Percentiles rank a stretch among this genome's conserved stretches.
Evolutionary conservation across 2,329 filamentous ascomycete species (phyloP).

Genomic region (Neonectria neomacrospora): DNA sequence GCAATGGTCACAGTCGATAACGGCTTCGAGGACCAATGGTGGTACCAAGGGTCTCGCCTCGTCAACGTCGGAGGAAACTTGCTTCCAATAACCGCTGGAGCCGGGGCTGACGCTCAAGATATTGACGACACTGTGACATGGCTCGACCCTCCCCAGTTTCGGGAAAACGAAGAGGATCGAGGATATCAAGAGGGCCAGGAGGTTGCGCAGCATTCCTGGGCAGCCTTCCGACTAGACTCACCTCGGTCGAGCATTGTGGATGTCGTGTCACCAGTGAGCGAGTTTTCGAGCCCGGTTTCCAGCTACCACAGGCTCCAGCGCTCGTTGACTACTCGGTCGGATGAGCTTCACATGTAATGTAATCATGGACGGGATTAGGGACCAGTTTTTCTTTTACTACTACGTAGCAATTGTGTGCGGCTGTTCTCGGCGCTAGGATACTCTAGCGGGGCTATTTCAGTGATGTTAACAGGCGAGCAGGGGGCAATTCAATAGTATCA

Average conservation of each 20-base stretch:
- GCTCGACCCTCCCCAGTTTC: constrained; percentile 27
- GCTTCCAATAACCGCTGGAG: constrained; percentile 31
- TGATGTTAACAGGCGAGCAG: too few species aligned
- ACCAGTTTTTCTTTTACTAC: too few species aligned
- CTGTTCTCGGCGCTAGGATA: too few species aligned
- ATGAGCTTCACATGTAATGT: constrained; percentile 40
- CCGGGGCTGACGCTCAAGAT: constrained; percentile 20
- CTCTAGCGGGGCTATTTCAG: too few species aligned
- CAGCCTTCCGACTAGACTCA: constrained; percentile 30
- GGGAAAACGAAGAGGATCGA: background rate
- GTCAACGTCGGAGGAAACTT: constrained; percentile 40
- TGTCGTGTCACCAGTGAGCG: constrained; percentile 42
- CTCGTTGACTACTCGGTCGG: constrained; percentile 42
- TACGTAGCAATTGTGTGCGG: too few species aligned
- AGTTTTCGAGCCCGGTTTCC: constrained; percentile 40
- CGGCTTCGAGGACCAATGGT: constrained; percentile 68
- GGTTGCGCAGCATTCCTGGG: constrained; percentile 22
- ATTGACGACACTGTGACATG: constrained; percentile 32
- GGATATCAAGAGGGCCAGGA: background rate
- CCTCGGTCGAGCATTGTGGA: constrained; percentile 36
- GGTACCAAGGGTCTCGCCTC: constrained; percentile 59
- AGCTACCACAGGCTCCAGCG: constrained; percentile 36
- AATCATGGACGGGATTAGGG: too few species aligned
- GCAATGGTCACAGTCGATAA: constrained; percentile 69
- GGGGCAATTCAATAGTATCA: too few species aligned